Percentiles rank a stretch among this genome's conserved stretches.
These are phyloP conservation scores for Paramecium tetraurelia DNA, from an alignment of 73 alveolate genomes.

Conservation along the genomic window DNA sequence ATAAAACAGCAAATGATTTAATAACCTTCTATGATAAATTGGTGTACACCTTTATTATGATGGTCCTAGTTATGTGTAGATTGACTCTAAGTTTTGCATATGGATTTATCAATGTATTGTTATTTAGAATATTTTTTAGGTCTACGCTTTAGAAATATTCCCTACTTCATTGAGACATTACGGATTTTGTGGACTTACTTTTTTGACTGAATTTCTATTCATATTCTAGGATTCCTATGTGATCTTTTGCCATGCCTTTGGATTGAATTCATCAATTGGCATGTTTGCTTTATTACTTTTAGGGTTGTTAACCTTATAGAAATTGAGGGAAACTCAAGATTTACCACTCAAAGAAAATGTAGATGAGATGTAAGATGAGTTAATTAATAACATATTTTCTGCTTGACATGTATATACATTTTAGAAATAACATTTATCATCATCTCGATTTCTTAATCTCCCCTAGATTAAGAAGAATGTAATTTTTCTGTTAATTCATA, in stretches of 20 bases:
- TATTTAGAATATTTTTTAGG: not conserved
- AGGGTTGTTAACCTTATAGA: not conserved
- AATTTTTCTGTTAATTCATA: not conserved
- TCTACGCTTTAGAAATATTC: constrained; percentile 15
- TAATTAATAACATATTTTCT: constrained; percentile 8
- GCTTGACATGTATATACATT: not conserved
- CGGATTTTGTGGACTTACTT: not conserved
- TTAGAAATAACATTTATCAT: not conserved
- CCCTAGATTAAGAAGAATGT: not conserved
- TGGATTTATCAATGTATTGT: not conserved
- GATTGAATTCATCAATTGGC: not conserved
- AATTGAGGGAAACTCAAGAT: constrained; percentile 38
- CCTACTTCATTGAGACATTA: constrained; percentile 45
- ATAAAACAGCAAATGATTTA: not conserved
- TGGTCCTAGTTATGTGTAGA: constrained; percentile 40
- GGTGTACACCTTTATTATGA: constrained; percentile 6
- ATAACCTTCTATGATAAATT: not conserved
- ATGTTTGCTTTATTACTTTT: not conserved
- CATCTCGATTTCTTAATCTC: not conserved
- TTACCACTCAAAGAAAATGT: constrained; percentile 6
- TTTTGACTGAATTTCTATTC: not conserved
- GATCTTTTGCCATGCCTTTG: not conserved
- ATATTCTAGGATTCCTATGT: constrained; percentile 12
- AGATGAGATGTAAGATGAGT: constrained; percentile 36
- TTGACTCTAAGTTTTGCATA: not conserved